phyloP scores from a whole-genome alignment of 345 rosid species.

The Rhodamnia rubescens region DNA sequence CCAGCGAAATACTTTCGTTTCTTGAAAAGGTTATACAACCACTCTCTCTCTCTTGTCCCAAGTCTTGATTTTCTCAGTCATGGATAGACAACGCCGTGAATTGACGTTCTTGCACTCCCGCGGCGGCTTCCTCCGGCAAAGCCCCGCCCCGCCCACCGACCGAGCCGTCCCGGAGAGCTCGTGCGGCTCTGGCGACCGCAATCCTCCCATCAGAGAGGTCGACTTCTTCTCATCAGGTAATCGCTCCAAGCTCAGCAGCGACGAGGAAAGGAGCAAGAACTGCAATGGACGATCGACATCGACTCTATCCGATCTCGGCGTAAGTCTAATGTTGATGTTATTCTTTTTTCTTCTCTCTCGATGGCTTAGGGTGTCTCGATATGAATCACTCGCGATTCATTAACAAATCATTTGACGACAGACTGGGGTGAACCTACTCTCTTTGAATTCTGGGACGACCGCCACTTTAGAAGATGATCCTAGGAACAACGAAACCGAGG shows the following conservation, averaged over 20 bases:
- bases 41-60: neutral
- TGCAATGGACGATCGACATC: conserved; percentile 1
- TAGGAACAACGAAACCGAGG: conserved; percentile 29
- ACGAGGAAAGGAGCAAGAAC: conserved; percentile 16
- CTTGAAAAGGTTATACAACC: conserved; percentile 17
- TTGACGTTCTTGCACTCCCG: conserved; percentile 47
- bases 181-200: neutral
- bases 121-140: conserved; percentile 23
- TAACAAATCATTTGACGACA: conserved; percentile 2
- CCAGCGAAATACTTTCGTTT: neutral
- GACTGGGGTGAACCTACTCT: conserved; percentile 45
- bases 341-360: neutral
- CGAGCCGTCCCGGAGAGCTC: neutral
- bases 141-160: conserved; percentile 6
- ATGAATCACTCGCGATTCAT: neutral
- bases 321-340: neutral
- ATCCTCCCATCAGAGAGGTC: conserved; percentile 45
- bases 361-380: neutral
- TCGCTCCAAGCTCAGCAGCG: neutral
- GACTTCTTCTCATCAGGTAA: conserved; percentile 60
- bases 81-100: conserved; percentile 60
- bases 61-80: conserved; percentile 8
- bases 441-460: conserved; percentile 28
- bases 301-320: conserved; percentile 19
- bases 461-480: conserved; percentile 8